A percentile compares a stretch with the other conserved stretches of the same genome.
These are phyloP conservation scores for Eimeria tenella DNA, from an alignment of 169 alveolate genomes.

Conservation along the genomic window DNA sequence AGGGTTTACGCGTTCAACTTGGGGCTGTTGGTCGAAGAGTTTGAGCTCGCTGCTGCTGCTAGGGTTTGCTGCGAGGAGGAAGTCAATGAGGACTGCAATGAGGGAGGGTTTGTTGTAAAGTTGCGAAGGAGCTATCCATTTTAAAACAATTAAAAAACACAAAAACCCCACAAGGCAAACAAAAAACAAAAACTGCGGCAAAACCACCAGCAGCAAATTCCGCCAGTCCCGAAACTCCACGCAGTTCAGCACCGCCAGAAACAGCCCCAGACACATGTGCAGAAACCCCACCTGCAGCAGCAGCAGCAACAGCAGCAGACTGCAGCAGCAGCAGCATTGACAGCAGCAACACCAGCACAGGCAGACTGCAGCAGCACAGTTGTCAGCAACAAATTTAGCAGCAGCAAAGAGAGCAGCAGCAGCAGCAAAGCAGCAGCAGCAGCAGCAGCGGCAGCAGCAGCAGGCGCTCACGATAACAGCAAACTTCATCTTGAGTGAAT, in stretches of 20 bases:
- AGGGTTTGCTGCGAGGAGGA: not conserved
- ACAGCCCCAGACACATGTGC: slow-evolving; percentile 90
- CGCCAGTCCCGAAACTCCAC: slow-evolving; percentile 90
- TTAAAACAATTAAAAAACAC: slow-evolving; percentile 94
- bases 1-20: slow-evolving; percentile 81
- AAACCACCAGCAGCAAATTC: slow-evolving; percentile 96
- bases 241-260: slow-evolving; percentile 93
- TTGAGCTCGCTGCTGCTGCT: slow-evolving; percentile 20
- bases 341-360: too few species aligned
- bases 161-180: slow-evolving; percentile 96
- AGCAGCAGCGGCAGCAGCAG: slow-evolving; percentile 3
- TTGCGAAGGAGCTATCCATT: slow-evolving; percentile 93
- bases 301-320: not conserved
- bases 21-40: slow-evolving; percentile 84
- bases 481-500: slow-evolving; percentile 99
- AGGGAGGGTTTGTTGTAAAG: slow-evolving; percentile 82
- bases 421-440: slow-evolving; percentile 41
- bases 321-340: too few species aligned
- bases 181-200: slow-evolving; percentile 98
- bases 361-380: too few species aligned
- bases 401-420: too few species aligned
- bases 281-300: not conserved
- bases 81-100: slow-evolving; percentile 35
- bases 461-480: slow-evolving; percentile 91
- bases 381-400: too few species aligned